Evolutionary conservation across 2,329 filamentous ascomycete genomes (phyloP).

Genomic region (Sphaerulina vaccinii): DNA sequence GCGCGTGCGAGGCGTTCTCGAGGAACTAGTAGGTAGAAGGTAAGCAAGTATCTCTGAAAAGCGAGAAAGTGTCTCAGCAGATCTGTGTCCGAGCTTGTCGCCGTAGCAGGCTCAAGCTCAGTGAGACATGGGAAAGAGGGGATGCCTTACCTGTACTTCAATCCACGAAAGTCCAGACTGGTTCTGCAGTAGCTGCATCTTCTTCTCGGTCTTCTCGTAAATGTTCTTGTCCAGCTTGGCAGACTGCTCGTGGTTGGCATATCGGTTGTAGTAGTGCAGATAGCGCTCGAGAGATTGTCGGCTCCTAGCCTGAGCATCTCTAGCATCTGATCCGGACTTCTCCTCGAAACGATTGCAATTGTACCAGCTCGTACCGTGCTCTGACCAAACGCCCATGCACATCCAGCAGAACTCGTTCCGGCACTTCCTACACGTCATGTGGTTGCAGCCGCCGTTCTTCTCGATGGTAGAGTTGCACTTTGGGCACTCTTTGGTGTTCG

Average conservation of each 20-base stretch:
- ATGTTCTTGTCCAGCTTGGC: constrained; percentile 96
- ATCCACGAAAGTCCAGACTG: constrained; percentile 98
- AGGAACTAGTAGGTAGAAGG: too few relatives aligned
- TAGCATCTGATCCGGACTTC: constrained; percentile 85
- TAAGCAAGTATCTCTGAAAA: too few relatives aligned
- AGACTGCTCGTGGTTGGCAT: constrained; percentile 97
- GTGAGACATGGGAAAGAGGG: too few relatives aligned
- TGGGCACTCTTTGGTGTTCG: constrained; percentile 97
- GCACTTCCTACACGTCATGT: constrained; percentile 96
- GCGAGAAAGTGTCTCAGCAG: too few relatives aligned
- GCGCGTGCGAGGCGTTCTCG: constrained; percentile 84
- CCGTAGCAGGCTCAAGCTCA: too few relatives aligned
- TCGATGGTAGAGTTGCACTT: constrained; percentile 96
- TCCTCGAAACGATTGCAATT: constrained; percentile 98
- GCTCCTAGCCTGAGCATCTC: constrained; percentile 88
- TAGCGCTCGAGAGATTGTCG: constrained; percentile 92
- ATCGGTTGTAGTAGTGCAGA: constrained; percentile 97
- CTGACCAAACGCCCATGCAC: constrained; percentile 98
- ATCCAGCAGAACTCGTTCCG: constrained; percentile 99
- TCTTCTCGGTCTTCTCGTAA: constrained; percentile 94
- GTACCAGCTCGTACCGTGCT: constrained; percentile 99
- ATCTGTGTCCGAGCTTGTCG: too few relatives aligned
- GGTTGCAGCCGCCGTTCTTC: constrained; percentile 97
- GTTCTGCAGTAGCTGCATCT: constrained; percentile 95
- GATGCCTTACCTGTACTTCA: too few relatives aligned